Conservation (phyloP, 2,329 filamentous ascomycete species). For the Sporothrix humicola region DNA sequence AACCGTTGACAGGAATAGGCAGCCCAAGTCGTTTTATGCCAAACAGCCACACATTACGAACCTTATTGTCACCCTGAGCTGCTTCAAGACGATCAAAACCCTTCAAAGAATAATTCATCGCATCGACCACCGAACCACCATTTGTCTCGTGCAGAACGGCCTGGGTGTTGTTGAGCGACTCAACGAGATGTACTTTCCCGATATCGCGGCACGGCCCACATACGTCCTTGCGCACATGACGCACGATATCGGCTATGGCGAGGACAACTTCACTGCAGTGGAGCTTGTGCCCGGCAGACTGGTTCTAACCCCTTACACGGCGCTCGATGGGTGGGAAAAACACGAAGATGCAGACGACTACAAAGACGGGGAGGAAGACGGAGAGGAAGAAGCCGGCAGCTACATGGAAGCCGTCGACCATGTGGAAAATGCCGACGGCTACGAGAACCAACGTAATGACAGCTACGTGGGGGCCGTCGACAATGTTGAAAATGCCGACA, state of each 20-base stretch:
- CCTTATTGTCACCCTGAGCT: slow-evolving; percentile 45
- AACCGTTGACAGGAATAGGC: background rate
- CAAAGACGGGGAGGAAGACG: background rate
- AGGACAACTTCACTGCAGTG: slow-evolving; percentile 34
- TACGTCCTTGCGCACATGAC: slow-evolving; percentile 73
- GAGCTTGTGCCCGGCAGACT: slow-evolving; percentile 46
- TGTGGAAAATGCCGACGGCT: background rate
- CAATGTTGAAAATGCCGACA: too few species aligned
- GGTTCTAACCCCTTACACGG: slow-evolving; percentile 43
- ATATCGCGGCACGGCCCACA: slow-evolving; percentile 68
- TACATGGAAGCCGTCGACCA: background rate
- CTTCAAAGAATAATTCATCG: slow-evolving; percentile 42
- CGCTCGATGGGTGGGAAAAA: background rate
- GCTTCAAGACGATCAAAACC: slow-evolving; percentile 39
- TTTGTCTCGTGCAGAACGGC: slow-evolving; percentile 52
- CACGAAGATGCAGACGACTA: background rate
- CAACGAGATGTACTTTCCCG: slow-evolving; percentile 71
- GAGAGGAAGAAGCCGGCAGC: background rate
- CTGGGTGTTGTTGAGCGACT: slow-evolving; percentile 83
- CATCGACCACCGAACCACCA: slow-evolving; percentile 45
- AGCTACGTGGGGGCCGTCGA: too few species aligned
- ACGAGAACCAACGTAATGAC: too few species aligned
- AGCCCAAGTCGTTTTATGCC: background rate
- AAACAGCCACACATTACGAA: slow-evolving; percentile 39
- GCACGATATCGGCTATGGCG: slow-evolving; percentile 51